Base-by-base conservation (phyloP, 2,329 filamentous ascomycete genomes). In the Hymenoscyphus linearis region DNA sequence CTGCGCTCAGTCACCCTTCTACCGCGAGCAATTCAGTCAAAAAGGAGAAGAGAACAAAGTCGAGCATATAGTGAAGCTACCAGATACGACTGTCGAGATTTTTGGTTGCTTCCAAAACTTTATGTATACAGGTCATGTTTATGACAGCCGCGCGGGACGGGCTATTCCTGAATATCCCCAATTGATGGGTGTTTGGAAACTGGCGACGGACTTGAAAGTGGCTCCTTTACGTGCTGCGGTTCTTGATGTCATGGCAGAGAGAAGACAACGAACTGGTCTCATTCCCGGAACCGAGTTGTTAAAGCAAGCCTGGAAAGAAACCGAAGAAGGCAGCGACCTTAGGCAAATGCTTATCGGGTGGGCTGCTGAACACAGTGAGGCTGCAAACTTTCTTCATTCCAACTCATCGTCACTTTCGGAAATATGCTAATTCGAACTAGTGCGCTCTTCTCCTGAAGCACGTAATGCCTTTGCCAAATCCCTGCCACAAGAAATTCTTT, bases 241-340 rank as follows among this genome's bases (percentile, higher is more conserved):
- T 0, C 79, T 87, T 2, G 80, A 82, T 37, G 79, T 80, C 50
- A 86, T 87, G 84, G 71, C 76, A 16, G 82, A 85, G 63, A 81
- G 78, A 62, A 77, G 83, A 35, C 78, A 78, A 13, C 66, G 78
- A 31, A 85, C 83, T 0, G 75, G 78, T 57, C 74, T 76, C 18
- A 86, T 87, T 52, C 85, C 85, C 1, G 79, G 82, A 3, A 82
- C 83, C 0, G 80, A 81, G 1, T 76, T 86, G 1, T 78, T 87
- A 5, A 80, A 86, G 1, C 79, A 83, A 66, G 84, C 85, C 6
- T 87, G 84, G 84, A 79, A 81, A 55, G 82, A 86, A 57, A 85
- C 83, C 0, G 82, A 83, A 0, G 82, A 84, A 65, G 83, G 83
- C 9, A 86, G 83, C 2, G 79, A 82, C 0, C 82, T 87, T 55